These are phyloP conservation scores for Omphalotus olearius DNA, from an alignment of 1,284 basidiomycete genomes.

Conservation along the genomic window DNA sequence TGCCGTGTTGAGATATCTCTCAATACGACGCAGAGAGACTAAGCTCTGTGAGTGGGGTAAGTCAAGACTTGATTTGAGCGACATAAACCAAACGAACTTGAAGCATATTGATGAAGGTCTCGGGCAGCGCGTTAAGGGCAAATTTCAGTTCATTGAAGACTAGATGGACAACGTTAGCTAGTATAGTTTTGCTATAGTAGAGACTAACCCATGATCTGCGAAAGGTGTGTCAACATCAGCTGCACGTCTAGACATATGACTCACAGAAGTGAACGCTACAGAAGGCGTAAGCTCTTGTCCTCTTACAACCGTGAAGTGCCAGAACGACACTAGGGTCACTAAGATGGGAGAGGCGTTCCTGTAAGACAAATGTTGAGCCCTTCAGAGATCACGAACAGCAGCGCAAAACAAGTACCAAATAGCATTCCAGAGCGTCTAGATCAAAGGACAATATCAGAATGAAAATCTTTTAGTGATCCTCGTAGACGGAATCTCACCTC, in stretches of 20 bases:
- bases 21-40: slow-evolving; percentile 86
- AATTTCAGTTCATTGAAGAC: slow-evolving; percentile 89
- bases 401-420: slow-evolving; percentile 57
- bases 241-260: slow-evolving; percentile 19
- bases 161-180: slow-evolving; percentile 19
- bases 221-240: neutral
- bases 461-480: neutral
- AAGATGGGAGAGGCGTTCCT: slow-evolving; percentile 74
- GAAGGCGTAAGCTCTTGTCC: slow-evolving; percentile 74
- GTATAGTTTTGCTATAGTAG: neutral
- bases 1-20: slow-evolving; percentile 76
- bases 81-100: slow-evolving; percentile 41
- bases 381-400: neutral
- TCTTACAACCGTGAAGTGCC: slow-evolving; percentile 77
- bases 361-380: slow-evolving; percentile 2
- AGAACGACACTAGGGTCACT: slow-evolving; percentile 76
- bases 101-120: slow-evolving; percentile 85
- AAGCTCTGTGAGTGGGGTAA: slow-evolving; percentile 46
- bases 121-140: slow-evolving; percentile 81
- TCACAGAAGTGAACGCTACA: slow-evolving; percentile 80
- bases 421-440: slow-evolving; percentile 65
- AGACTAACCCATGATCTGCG: slow-evolving; percentile 11
- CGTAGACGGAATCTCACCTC: slow-evolving; percentile 44
- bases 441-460: neutral
- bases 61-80: neutral